Evolutionary conservation across 768 basidiomycete genomes (phyloP), one percentile per base, ranked within the genome.

Genomic region (Pulveroboletus sp.): DNA sequence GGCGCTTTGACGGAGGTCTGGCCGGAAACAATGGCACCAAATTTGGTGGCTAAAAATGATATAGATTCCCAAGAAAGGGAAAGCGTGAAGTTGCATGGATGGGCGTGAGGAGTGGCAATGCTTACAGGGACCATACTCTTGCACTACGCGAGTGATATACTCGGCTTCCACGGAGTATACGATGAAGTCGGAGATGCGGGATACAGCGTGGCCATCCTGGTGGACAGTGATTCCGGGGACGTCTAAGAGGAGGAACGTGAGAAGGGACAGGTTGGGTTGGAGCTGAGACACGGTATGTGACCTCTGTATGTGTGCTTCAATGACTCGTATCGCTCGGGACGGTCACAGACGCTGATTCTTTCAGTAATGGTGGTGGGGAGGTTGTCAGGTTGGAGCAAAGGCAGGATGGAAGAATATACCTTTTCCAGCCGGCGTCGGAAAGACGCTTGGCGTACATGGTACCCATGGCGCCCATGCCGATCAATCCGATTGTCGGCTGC

Each of bases 391-490:
- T 47, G 43, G 21, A 15, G 4, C 1, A 18, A 8, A 12, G 30
- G 15, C 21, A 46, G n/a, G 46, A 56, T 24, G 30, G 39, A 32
- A 1, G 27, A 12, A 41, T 32, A 28, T 54, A 93, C 94, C 82
- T 87, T 68, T 83, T 80, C 85, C 91, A 93, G 2, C 95, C 93
- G 9, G 85, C 93, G 6, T 75, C 73, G 10, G 83, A 79, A 24
- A 99, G 74, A n/a, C 73, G 65, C 15, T 76, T 77, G 0, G 93
- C 92, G 65, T 97, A 98, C 93, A 98, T 92, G 62, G 73, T 75
- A 2, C 95, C 95, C 95, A 98, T 98, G 43, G 89, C 89, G 0
- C 94, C 94, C 93, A 97, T 96, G 2, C 95, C 94, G 54, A 96
- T 96, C 45, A 96, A 73, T 2, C 94, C 94, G 35, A 98, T 88